phyloP scores from a whole-genome alignment of 176 grass and related monocot species.

The Aegilops umbellulata region DNA sequence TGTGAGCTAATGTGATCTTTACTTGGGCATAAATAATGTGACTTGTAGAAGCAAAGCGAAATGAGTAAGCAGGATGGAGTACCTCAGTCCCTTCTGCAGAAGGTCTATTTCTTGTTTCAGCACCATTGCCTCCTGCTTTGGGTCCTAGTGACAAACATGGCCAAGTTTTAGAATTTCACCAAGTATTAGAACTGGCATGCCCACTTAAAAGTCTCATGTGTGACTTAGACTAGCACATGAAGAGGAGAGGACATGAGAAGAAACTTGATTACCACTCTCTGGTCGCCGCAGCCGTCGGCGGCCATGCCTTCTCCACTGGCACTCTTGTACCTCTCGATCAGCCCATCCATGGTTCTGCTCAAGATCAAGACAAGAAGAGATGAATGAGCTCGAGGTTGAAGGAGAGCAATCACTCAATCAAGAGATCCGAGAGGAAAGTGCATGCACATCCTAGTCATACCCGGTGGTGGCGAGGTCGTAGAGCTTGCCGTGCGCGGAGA shows the following conservation, averaged over 20 bases:
- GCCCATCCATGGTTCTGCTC: conserved; percentile 66
- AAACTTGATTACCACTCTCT: conserved; percentile 28
- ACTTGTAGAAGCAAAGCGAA: background rate
- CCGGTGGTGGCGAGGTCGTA: conserved; percentile 89
- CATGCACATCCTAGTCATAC: conserved; percentile 24
- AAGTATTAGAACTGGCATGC: background rate
- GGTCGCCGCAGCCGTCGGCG: conserved; percentile 32
- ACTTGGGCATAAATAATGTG: background rate
- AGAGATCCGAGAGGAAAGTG: background rate
- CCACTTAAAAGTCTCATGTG: background rate
- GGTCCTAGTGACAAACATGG: conserved; percentile 52
- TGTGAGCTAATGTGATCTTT: background rate
- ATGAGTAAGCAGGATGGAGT: background rate
- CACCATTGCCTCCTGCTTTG: conserved; percentile 59
- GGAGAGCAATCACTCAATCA: too few species aligned
- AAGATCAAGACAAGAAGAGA: background rate
- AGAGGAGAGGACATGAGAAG: background rate
- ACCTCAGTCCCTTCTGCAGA: conserved; percentile 84
- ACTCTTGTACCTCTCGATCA: conserved; percentile 90
- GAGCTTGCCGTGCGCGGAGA: conserved; percentile 95
- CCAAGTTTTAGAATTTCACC: background rate
- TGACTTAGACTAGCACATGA: background rate
- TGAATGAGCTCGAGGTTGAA: background rate
- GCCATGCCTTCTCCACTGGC: conserved; percentile 47
- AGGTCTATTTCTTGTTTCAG: conserved; percentile 83